Evolutionary conservation across 805 yeast species (phyloP).

Genomic region (Saccharomycopsis sp.): DNA sequence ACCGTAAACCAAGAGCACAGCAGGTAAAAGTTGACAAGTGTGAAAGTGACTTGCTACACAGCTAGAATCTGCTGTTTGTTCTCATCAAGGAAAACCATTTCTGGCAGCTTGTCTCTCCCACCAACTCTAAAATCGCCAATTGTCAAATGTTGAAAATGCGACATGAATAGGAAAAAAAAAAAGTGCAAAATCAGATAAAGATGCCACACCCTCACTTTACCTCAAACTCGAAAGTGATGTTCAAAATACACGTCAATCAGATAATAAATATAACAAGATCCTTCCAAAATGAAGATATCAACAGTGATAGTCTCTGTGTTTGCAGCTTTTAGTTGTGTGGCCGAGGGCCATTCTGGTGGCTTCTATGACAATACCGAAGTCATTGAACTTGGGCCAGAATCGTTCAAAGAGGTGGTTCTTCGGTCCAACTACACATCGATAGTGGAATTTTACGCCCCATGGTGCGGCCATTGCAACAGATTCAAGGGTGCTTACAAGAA

Average conservation of each 20-base stretch:
- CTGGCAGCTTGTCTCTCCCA: no score
- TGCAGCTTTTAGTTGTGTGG: not conserved
- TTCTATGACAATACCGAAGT: constrained; percentile 42
- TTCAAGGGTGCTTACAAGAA: constrained; percentile 58
- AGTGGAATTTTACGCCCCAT: constrained; percentile 91
- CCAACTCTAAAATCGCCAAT: not conserved
- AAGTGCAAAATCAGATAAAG: not conserved
- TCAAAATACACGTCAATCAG: no score
- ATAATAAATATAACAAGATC: not conserved
- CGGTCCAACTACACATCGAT: constrained; percentile 70
- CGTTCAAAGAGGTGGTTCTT: constrained; percentile 60
- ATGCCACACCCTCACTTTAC: not conserved
- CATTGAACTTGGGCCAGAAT: constrained; percentile 47
- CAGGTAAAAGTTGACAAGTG: no score
- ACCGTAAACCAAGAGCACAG: not conserved
- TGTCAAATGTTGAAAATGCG: not conserved
- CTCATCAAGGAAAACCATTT: not conserved
- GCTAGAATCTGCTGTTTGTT: no score
- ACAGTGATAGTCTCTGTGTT: not conserved
- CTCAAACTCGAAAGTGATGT: no score
- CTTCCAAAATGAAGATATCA: not conserved
- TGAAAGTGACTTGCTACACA: no score
- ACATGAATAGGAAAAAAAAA: not conserved
- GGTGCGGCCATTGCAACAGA: constrained; percentile 93
- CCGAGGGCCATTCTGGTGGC: constrained; percentile 21